phyloP scores from a whole-genome alignment of 2,329 filamentous ascomycete genomes.

The Chaetomiaceae sp. region DNA sequence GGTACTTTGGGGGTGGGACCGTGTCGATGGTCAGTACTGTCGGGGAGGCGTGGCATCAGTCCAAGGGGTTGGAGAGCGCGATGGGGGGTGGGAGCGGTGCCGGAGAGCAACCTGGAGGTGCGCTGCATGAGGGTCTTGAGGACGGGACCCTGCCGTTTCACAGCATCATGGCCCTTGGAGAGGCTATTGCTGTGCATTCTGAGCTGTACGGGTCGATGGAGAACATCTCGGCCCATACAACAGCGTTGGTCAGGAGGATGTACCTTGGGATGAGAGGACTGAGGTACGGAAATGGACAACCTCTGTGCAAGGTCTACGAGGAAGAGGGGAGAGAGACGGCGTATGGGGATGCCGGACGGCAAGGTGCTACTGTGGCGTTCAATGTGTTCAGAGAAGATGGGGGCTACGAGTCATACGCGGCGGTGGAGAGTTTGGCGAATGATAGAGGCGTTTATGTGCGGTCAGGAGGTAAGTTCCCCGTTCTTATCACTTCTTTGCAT shows the following conservation, averaged over 20 bases:
- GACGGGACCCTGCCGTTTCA: conserved; percentile 64
- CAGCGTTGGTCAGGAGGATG: conserved; percentile 46
- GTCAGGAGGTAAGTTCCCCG: conserved; percentile 43
- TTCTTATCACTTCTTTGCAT: background rate
- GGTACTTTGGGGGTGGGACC: conserved; percentile 66
- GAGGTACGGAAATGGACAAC: conserved; percentile 48
- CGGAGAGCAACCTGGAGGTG: conserved; percentile 24
- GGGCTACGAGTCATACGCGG: conserved; percentile 49
- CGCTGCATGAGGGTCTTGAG: conserved; percentile 57
- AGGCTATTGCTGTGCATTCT: conserved; percentile 53
- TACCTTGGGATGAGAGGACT: conserved; percentile 44
- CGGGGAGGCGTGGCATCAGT: conserved; percentile 50
- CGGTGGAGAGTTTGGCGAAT: conserved; percentile 56
- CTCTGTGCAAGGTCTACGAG: conserved; percentile 49
- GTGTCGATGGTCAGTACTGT: conserved; percentile 54
- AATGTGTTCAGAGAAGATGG: conserved; percentile 53
- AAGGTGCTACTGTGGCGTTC: conserved; percentile 61
- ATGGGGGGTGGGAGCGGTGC: background rate
- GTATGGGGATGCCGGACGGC: conserved; percentile 47
- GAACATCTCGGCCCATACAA: conserved; percentile 54
- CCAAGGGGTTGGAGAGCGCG: conserved; percentile 40
- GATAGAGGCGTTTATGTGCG: conserved; percentile 53
- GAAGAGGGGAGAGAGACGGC: conserved; percentile 25
- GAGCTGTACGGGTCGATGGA: conserved; percentile 54
- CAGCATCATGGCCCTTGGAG: conserved; percentile 56